Evolutionary conservation across 106 monocot species (phyloP), one percentile per base, ranked within the genome.

Genomic region (Agapanthus africanus): DNA sequence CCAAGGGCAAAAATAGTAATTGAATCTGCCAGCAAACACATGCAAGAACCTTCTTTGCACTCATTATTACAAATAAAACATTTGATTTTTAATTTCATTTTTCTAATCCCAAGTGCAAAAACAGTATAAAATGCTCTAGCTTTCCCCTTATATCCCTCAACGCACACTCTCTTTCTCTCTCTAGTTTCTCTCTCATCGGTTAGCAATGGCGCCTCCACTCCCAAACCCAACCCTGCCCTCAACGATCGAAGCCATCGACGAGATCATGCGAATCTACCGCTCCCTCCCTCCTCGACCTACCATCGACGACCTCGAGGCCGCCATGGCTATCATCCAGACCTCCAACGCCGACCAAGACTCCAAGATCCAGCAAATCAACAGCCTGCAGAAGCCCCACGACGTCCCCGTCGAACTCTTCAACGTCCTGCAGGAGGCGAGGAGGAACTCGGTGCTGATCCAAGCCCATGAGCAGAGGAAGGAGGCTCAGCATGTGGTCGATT

Each of bases 301-400:
- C 50, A 40, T 97, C 0, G 91, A 97, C 37, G 88, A 97, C 33
- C 77, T 89, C 56, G 82, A 82, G 49, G 95, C 88, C 0, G 95
- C 95, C 66, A 37, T 63, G 66, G 79, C 82, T 40, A 86, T 97
- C 27, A 37, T 91, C 65, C 42, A 40, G 41, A 75, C 76, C 40
- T 76, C 86, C 0, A 70, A 51, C 67, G 35, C 73, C 33, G 91
- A 91, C 56, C 86, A 88, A 66, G 84, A 86, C 65, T 39, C 67
- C 25, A 79, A 73, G 66, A 35, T 91, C 7, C 68, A 73, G 31
- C 84, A 86, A 69, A 30, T 87, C 14, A 65, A 9, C 8, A 63
- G 59, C 31, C 18, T 63, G 69, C 61, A 70, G 70, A 87, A 74
- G 66, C 73, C 63, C 21, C 54, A 72, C 7, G 91, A 78, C 19